Evolutionary conservation across 768 basidiomycete genomes (phyloP).

Genomic region (Gymnopilus junonius): DNA sequence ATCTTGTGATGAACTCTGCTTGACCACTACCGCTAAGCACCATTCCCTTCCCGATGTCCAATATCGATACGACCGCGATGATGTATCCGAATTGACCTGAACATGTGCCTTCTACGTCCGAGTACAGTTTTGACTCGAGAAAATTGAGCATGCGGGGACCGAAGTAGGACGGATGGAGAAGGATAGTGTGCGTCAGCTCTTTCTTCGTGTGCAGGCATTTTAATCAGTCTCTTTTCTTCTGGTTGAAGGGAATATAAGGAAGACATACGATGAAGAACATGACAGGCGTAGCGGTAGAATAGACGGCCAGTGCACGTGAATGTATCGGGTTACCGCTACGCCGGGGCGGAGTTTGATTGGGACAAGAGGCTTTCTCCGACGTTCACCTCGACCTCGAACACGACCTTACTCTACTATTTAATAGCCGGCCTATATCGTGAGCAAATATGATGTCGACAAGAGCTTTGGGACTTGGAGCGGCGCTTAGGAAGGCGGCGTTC

Average conservation of each 20-base stretch:
- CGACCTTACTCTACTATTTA: not conserved
- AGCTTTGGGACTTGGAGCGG: slow-evolving; percentile 60
- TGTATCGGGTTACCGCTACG: slow-evolving; percentile 11
- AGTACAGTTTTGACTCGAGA: slow-evolving; percentile 90
- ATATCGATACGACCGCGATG: slow-evolving; percentile 88
- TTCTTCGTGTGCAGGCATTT: slow-evolving; percentile 65
- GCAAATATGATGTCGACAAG: slow-evolving; percentile 50
- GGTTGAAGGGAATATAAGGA: not conserved
- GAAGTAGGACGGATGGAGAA: slow-evolving; percentile 97
- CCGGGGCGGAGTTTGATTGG: slow-evolving; percentile 27
- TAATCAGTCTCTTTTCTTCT: not conserved
- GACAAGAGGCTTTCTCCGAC: slow-evolving; percentile 19
- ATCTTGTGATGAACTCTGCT: slow-evolving; percentile 94
- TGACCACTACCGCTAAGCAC: slow-evolving; percentile 91
- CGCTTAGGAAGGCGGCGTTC: slow-evolving; percentile 56
- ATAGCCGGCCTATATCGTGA: not conserved
- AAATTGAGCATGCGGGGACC: slow-evolving; percentile 94
- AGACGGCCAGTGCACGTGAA: slow-evolving; percentile 19
- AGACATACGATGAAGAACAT: slow-evolving; percentile 78
- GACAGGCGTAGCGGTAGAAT: slow-evolving; percentile 19
- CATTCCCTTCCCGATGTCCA: slow-evolving; percentile 91
- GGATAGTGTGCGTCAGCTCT: slow-evolving; percentile 96
- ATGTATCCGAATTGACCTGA: slow-evolving; percentile 95
- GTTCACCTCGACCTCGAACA: slow-evolving; percentile 19
- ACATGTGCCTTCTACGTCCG: slow-evolving; percentile 97